phyloP scores from a whole-genome alignment of 257 asterid genomes.

The Salvia miltiorrhiza region DNA sequence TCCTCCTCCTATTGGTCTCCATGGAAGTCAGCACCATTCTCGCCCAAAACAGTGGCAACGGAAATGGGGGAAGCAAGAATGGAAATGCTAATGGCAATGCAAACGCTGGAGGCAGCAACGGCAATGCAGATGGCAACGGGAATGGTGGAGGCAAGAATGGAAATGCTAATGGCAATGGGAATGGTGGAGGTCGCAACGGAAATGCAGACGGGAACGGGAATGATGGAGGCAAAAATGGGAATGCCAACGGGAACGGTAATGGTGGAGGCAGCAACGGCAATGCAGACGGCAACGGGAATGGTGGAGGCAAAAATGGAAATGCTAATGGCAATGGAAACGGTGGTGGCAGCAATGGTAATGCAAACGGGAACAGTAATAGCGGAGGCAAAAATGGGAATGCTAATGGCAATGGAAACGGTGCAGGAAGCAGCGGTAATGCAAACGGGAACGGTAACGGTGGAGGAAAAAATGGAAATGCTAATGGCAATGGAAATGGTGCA shows the following conservation, averaged over 20 bases:
- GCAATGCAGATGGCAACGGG: neutral
- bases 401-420: neutral
- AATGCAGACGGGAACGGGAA: slow-evolving; percentile 10
- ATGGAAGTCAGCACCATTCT: slow-evolving; percentile 37
- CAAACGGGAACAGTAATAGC: neutral
- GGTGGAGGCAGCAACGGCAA: neutral
- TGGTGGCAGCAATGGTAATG: neutral
- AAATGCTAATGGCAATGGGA: neutral
- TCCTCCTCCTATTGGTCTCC: slow-evolving; percentile 39
- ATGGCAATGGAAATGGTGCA: slow-evolving; percentile 1
- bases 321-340: neutral
- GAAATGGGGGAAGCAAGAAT: too few relatives aligned
- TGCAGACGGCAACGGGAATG: slow-evolving; percentile 23
- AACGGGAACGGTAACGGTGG: slow-evolving; percentile 3
- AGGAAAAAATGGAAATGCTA: neutral
- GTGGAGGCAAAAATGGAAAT: slow-evolving; percentile 6
- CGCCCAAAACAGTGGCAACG: too few relatives aligned
- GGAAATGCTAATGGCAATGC: too few relatives aligned
- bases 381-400: slow-evolving; percentile 9
- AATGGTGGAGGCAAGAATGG: slow-evolving; percentile 6
- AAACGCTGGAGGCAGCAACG: too few relatives aligned
- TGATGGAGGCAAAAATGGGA: neutral
- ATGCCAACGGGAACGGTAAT: slow-evolving; percentile 5
- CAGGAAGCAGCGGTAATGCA: neutral
- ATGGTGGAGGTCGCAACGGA: neutral